Base-by-base conservation (phyloP, 768 basidiomycete species). In the Phaeotremella skinneri region DNA sequence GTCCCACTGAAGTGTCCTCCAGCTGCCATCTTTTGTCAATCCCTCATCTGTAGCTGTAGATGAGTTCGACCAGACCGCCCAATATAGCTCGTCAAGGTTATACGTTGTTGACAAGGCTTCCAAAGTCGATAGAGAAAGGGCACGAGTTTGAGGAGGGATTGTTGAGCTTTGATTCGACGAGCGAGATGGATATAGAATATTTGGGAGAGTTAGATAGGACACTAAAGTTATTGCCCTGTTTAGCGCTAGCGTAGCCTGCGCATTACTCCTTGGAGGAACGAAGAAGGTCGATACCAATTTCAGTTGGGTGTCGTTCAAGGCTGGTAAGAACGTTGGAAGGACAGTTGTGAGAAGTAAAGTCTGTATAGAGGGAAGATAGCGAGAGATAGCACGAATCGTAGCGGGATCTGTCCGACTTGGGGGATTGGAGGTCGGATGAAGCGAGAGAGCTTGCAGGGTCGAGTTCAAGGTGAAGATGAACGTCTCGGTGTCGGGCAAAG, bases 261-360 rank as follows among this genome's bases (percentile, higher is more conserved):
- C 3, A 21, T 23, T 32, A 2, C 20, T 9, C 34, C 23, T 58
- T 9, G 59, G 32, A 6, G 59, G 61, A 27, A 57, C 59, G 39
- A 92, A 91, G 74, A 85, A 90, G 59, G 86, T 85, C 39, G 85
- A 81, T 1, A 85, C 64, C 17, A 90, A 74, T 2, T 73, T 52
- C 13, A 75, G 75, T 11, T 79, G 77, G 4, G 39, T 76, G 57
- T 85, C 81, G n/a, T 77, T 73, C 39, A 92, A 79, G 2, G 72
- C 58, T 1, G 78, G 66, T 37, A 84, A 82, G 89, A 90, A 94
- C 31, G 83, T 82, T 0, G 89, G 88, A 2, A 85, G 72, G 50
- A 90, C 79, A 60, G 84, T 80, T 61, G 83, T 82, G 26, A 93
- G 68, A 13, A 93, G 74, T 9, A 79, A 80, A 49, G 80, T 79